Conservation (phyloP, 1,284 basidiomycete species). For the Cutaneotrichosporon sp. region DNA sequence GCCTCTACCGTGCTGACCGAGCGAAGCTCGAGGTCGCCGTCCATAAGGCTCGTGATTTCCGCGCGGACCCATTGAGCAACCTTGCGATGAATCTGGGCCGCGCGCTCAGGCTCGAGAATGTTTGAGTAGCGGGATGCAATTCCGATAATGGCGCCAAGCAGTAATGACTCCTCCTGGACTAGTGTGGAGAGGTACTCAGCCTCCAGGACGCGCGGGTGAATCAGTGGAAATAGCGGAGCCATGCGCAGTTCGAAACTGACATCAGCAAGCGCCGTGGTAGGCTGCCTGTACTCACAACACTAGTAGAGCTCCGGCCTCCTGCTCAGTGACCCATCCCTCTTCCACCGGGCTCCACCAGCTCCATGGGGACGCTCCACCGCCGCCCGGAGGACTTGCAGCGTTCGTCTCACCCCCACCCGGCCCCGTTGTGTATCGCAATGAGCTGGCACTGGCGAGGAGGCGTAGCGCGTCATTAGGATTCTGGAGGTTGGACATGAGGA, state of each 20-base stretch:
- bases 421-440: constrained; percentile 2
- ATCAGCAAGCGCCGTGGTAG: background rate
- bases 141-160: constrained; percentile 13
- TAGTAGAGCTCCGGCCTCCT: constrained; percentile 8
- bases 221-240: constrained; percentile 15
- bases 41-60: constrained; percentile 6
- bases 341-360: constrained; percentile 2
- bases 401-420: too few species aligned
- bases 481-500: constrained; percentile 11
- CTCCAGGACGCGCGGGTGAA: constrained; percentile 11
- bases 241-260: constrained; percentile 14
- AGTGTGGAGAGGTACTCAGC: constrained; percentile 10
- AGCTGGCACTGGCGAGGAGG: constrained; percentile 11
- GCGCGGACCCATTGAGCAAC: constrained; percentile 12
- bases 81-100: constrained; percentile 1
- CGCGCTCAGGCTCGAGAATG: constrained; percentile 3
- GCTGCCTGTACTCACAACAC: constrained; percentile 4
- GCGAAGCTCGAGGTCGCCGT: constrained; percentile 11
- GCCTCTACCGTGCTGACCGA: constrained; percentile 12
- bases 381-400: background rate
- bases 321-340: constrained; percentile 6
- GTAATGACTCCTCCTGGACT: constrained; percentile 7
- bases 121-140: constrained; percentile 15
- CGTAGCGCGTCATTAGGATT: constrained; percentile 16
- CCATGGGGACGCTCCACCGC: background rate